phyloP scores from a whole-genome alignment of 106 monocot genomes.

The Narthecium ossifragum region DNA sequence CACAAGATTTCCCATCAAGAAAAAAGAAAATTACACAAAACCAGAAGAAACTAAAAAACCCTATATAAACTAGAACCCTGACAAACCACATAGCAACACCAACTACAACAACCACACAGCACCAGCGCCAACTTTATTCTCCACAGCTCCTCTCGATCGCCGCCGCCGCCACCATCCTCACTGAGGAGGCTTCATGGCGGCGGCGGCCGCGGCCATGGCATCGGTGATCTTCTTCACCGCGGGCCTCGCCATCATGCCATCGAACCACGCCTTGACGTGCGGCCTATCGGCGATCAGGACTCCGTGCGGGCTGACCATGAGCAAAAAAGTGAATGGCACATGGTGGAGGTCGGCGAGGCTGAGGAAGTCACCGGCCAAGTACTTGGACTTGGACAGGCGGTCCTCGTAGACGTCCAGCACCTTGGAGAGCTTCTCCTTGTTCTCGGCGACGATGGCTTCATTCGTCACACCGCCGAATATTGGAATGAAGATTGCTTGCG shows the following conservation, averaged over 20 bases:
- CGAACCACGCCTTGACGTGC: conserved; percentile 6
- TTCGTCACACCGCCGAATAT: conserved; percentile 16
- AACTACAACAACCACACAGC: no score
- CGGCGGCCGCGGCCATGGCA: neutral
- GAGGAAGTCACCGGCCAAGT: conserved; percentile 43
- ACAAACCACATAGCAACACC: no score
- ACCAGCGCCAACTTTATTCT: no score
- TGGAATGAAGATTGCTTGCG: conserved; percentile 28
- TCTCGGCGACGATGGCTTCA: neutral
- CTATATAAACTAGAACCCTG: neutral
- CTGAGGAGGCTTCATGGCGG: no score
- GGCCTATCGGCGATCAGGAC: neutral
- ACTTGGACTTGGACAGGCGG: conserved; percentile 25
- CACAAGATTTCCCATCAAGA: neutral
- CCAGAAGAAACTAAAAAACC: no score
- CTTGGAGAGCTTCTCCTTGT: conserved; percentile 6
- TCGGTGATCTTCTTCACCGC: conserved; percentile 1
- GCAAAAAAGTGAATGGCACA: conserved; percentile 12
- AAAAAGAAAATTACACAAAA: no score
- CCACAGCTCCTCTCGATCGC: no score
- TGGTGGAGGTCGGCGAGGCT: conserved; percentile 58
- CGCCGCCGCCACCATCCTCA: no score
- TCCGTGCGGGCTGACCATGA: conserved; percentile 13
- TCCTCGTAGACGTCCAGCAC: conserved; percentile 64
- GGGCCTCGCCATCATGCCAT: neutral